A percentile compares a stretch with the other conserved stretches of the same genome.
Evolutionary conservation across 306 rosid genomes (phyloP).

Genomic region (Heteromeles arbutifolia): DNA sequence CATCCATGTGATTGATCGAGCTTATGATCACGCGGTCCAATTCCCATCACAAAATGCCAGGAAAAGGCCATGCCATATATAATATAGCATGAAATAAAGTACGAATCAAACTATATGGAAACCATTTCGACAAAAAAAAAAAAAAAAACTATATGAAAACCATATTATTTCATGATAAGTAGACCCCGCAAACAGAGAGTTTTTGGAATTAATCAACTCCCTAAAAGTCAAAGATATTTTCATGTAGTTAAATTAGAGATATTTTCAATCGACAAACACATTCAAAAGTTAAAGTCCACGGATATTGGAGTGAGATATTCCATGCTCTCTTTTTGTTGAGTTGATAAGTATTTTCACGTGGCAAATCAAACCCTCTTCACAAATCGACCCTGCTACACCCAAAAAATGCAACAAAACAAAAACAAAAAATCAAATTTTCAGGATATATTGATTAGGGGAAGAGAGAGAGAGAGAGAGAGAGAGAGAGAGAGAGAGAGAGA

Average conservation of each 20-base stretch:
- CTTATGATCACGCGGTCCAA: background rate
- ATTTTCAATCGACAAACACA: conserved; percentile 16
- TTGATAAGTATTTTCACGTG: conserved; percentile 6
- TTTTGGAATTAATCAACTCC: background rate
- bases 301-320: conserved; percentile 29
- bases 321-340: conserved; percentile 1
- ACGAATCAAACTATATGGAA: no score
- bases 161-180: background rate
- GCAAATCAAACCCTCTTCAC: conserved; percentile 47
- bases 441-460: conserved; percentile 8
- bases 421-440: background rate
- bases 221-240: background rate
- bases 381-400: conserved; percentile 69
- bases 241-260: conserved; percentile 17
- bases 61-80: background rate
- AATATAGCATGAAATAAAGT: background rate
- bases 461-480: conserved; percentile 11
- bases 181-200: background rate
- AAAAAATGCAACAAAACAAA: no score
- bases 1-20: background rate
- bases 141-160: no score
- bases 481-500: background rate
- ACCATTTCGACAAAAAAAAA: background rate
- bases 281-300: conserved; percentile 7
- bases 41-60: background rate